Conservation (phyloP, 768 basidiomycete species). For the Pholiota microspora region DNA sequence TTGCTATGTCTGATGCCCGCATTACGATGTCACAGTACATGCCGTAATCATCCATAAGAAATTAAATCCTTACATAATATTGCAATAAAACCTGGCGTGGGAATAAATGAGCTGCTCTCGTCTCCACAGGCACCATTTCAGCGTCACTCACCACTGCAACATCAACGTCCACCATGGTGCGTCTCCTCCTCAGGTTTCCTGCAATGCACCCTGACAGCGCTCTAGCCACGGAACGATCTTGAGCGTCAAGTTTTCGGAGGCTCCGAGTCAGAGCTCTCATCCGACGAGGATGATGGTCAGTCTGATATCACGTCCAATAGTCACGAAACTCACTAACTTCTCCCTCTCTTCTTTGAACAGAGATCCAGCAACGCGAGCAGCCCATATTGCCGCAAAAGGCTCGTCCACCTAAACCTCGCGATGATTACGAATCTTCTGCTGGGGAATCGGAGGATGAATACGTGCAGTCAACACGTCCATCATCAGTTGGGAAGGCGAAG, state of each 20-base stretch:
- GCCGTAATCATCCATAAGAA: slow-evolving; percentile 4
- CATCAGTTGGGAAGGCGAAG: slow-evolving; percentile 28
- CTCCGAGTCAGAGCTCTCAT: slow-evolving; percentile 81
- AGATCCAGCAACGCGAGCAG: slow-evolving; percentile 41
- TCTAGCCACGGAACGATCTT: slow-evolving; percentile 34
- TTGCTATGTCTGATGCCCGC: neutral
- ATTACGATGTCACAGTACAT: slow-evolving; percentile 2
- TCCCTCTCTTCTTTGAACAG: slow-evolving; percentile 22
- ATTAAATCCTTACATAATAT: neutral
- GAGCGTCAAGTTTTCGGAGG: slow-evolving; percentile 81
- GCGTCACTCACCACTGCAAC: neutral
- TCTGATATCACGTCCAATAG: neutral
- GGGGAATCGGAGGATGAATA: slow-evolving; percentile 51
- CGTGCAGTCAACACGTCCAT: slow-evolving; percentile 27
- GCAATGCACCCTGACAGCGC: slow-evolving; percentile 2
- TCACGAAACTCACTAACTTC: neutral
- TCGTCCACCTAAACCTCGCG: slow-evolving; percentile 24
- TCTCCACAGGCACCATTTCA: neutral
- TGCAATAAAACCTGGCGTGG: neutral
- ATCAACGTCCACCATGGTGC: slow-evolving; percentile 20
- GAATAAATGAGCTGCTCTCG: neutral
- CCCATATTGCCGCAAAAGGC: slow-evolving; percentile 14
- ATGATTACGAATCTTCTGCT: slow-evolving; percentile 54
- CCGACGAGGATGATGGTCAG: slow-evolving; percentile 66
- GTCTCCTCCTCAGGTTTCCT: slow-evolving; percentile 2